These are phyloP conservation scores for Taiozyma onychis DNA, from an alignment of 1,139 yeast genomes.

Conservation along the genomic window DNA sequence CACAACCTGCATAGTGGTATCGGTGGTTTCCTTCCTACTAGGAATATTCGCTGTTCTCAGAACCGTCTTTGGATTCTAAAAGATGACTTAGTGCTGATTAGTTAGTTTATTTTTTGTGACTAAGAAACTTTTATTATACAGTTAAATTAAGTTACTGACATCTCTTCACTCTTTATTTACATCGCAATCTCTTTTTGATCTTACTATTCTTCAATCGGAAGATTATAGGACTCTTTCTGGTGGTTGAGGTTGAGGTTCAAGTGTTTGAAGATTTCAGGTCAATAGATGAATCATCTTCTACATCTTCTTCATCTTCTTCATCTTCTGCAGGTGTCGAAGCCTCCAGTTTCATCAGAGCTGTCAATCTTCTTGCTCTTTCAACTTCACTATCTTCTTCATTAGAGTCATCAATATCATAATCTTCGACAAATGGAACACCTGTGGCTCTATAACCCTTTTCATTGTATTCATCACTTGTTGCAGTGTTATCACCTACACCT, in stretches of 20 bases:
- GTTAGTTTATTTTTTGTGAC: too few relatives aligned
- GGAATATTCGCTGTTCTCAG: too few relatives aligned
- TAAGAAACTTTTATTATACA: too few relatives aligned
- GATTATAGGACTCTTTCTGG: neutral
- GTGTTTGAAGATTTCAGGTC: neutral
- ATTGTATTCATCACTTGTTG: slow-evolving; percentile 1
- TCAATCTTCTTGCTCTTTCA: neutral
- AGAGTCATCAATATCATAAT: slow-evolving; percentile 2
- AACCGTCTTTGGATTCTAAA: too few relatives aligned
- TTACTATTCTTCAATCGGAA: neutral
- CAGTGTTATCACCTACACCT: slow-evolving; percentile 1
- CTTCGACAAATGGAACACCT: slow-evolving; percentile 6
- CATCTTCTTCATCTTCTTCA: neutral
- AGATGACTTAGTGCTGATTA: too few relatives aligned
- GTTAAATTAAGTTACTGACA: too few relatives aligned
- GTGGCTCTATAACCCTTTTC: slow-evolving; percentile 5
- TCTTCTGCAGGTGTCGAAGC: neutral
- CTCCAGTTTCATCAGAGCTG: neutral
- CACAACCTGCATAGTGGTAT: too few relatives aligned
- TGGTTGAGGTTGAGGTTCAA: neutral
- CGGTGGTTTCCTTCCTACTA: too few relatives aligned
- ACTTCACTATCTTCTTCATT: neutral
- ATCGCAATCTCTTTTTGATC: too few relatives aligned
- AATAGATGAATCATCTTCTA: neutral
- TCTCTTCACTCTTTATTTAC: too few relatives aligned